Evolutionary conservation across 108 stramenopile species (phyloP), one percentile per base, ranked within the genome.

Genomic region (Nitzschia palea): DNA sequence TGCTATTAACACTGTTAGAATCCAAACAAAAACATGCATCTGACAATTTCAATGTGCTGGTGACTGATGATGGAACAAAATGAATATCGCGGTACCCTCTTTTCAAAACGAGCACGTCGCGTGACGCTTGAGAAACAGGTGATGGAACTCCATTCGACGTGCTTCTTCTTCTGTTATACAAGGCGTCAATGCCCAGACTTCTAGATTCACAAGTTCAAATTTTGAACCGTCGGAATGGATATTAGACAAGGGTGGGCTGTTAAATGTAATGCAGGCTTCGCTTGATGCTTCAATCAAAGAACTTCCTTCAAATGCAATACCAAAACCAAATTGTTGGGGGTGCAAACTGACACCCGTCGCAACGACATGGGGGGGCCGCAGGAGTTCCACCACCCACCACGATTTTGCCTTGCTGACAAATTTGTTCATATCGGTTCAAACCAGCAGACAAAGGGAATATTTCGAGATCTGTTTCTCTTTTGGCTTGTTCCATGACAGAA

Each of bases 131-230:
- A 76, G 53, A 31, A 76, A 78, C 36, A 78, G 33, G 14, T 65
- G 53, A 56, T 54, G 43, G 47, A 35, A 66, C 51, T 76, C 75
- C 62, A 76, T 23, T 17, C 42, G 45, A 15, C 58, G 65, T 17
- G 86, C 86, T 10, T 83, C 80, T 35, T 63, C 65, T 25, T 54
- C 65, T 18, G 78, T 77, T 2, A 56, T 15, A 2, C 78, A 81
- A 14, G 80, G 83, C 0, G 86, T 87, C 9, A 87, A 71, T 20
- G 80, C 69, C 83, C 83, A 87, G 12, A 81, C 81, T 60, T 87
- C 86, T 30, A 87, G 29, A 44, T 87, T 87, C 30, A 82, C 40
- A 4, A 87, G 71, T 43, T 87, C 86, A 51, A 84, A 84, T 2
- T 26, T 14, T 22, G 73, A 73, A 52, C 85, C 85, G 35, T 77